Conservation (phyloP, 2,329 filamentous ascomycete species). For the Diaporthe sp. region DNA sequence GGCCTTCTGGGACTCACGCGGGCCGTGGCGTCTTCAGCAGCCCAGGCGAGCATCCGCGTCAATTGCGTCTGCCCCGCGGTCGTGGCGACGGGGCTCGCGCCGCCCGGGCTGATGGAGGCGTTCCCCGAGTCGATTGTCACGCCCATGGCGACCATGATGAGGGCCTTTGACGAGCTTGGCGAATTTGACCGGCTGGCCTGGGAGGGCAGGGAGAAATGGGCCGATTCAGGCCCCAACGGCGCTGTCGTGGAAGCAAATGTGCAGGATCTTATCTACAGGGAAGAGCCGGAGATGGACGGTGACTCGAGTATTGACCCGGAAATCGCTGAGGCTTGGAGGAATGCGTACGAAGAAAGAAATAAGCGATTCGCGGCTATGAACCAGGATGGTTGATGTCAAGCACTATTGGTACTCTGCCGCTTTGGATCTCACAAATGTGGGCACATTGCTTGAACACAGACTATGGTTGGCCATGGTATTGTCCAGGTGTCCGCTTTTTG, state of each 20-base stretch:
- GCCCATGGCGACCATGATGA: slow-evolving; percentile 29
- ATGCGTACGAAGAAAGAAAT: slow-evolving; percentile 1
- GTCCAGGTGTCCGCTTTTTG: neutral
- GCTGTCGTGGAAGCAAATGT: slow-evolving; percentile 14
- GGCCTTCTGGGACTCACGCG: slow-evolving; percentile 17
- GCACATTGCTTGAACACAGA: neutral
- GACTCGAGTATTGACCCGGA: neutral
- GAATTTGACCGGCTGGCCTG: slow-evolving; percentile 28
- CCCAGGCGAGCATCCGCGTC: neutral
- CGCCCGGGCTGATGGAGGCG: slow-evolving; percentile 12
- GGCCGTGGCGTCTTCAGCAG: slow-evolving; percentile 1
- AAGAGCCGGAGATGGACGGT: neutral
- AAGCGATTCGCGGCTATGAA: slow-evolving; percentile 15
- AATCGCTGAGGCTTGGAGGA: neutral
- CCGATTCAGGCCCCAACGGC: slow-evolving; percentile 6
- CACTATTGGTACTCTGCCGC: too few species aligned
- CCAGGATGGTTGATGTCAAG: neutral
- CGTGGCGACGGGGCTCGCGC: slow-evolving; percentile 23
- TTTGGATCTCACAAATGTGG: too few species aligned
- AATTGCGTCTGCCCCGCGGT: slow-evolving; percentile 29
- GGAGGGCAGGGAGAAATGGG: neutral
- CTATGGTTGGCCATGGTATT: neutral
- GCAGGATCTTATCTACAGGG: slow-evolving; percentile 13
- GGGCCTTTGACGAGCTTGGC: slow-evolving; percentile 19
- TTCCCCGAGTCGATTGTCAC: slow-evolving; percentile 4